phyloP scores from a whole-genome alignment of 2,329 filamentous ascomycete genomes.

The Thielaviopsis populi region DNA sequence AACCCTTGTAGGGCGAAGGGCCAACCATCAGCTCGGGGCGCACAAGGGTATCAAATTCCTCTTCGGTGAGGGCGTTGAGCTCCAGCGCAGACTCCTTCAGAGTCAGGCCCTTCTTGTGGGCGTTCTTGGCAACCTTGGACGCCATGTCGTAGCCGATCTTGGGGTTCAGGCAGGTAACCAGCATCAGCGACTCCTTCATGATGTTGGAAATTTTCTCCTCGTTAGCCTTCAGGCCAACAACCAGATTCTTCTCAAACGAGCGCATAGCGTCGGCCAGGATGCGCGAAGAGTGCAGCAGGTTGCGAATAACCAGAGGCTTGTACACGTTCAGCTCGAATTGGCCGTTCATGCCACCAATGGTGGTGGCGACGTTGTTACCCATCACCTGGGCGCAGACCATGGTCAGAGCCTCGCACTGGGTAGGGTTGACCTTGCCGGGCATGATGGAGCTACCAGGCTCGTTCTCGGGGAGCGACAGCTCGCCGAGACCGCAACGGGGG shows the following conservation, averaged over 20 bases:
- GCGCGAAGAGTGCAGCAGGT: slow-evolving; percentile 81
- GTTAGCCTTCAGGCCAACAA: slow-evolving; percentile 77
- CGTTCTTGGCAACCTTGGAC: slow-evolving; percentile 93
- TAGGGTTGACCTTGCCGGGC: slow-evolving; percentile 99
- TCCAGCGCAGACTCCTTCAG: slow-evolving; percentile 91
- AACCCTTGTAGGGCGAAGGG: slow-evolving; percentile 49
- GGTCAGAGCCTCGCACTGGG: slow-evolving; percentile 91
- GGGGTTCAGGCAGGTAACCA: slow-evolving; percentile 93
- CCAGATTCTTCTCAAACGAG: slow-evolving; percentile 88
- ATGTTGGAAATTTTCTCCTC: slow-evolving; percentile 81
- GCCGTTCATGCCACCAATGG: slow-evolving; percentile 89
- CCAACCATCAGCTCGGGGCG: slow-evolving; percentile 90
- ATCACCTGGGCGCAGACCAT: slow-evolving; percentile 98
- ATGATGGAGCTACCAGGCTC: slow-evolving; percentile 97
- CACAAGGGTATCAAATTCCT: slow-evolving; percentile 82
- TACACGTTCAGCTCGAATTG: slow-evolving; percentile 99
- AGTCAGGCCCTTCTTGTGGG: slow-evolving; percentile 93
- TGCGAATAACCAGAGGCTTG: slow-evolving; percentile 92
- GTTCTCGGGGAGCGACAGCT: slow-evolving; percentile 89
- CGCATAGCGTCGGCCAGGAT: slow-evolving; percentile 84
- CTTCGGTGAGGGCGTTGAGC: slow-evolving; percentile 71
- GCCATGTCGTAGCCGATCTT: slow-evolving; percentile 97
- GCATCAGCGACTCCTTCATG: slow-evolving; percentile 95
- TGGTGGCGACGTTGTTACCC: slow-evolving; percentile 88
- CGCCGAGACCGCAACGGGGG: slow-evolving; percentile 86